Evolutionary conservation across 495 filamentous ascomycete genomes (phyloP).

Genomic region (Podospora fimiseda): DNA sequence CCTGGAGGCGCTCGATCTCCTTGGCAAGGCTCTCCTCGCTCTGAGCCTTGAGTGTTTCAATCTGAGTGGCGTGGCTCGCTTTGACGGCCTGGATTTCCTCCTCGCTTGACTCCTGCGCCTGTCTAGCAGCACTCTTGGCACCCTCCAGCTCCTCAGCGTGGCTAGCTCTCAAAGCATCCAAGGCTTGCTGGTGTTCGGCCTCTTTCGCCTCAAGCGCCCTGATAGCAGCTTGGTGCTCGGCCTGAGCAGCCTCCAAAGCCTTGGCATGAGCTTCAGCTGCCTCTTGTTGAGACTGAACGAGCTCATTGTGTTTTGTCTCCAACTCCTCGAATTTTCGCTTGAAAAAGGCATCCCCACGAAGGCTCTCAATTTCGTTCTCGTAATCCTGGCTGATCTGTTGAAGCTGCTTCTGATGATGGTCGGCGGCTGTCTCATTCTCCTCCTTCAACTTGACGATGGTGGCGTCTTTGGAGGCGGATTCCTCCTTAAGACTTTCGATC

Average conservation of each 20-base stretch:
- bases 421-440: constrained; percentile 35
- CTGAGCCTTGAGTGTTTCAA: constrained; percentile 37
- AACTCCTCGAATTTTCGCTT: constrained; percentile 48
- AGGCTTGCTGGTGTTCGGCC: constrained; percentile 34
- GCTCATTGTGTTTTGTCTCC: constrained; percentile 40
- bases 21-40: constrained; percentile 31
- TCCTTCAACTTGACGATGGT: constrained; percentile 34
- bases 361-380: constrained; percentile 49
- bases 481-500: constrained; percentile 40
- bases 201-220: constrained; percentile 35
- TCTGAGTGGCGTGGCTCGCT: constrained; percentile 40
- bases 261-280: constrained; percentile 29
- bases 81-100: constrained; percentile 40
- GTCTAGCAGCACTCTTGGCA: constrained; percentile 34
- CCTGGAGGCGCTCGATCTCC: constrained; percentile 37
- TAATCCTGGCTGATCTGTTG: constrained; percentile 47
- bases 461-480: constrained; percentile 33
- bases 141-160: constrained; percentile 41
- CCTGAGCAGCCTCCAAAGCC: constrained; percentile 33
- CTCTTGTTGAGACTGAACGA: constrained; percentile 35
- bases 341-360: constrained; percentile 50
- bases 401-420: constrained; percentile 45
- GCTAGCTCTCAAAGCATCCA: constrained; percentile 39
- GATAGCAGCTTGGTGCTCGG: constrained; percentile 29
- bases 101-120: constrained; percentile 30